Evolutionary conservation across 2,329 filamentous ascomycete genomes (phyloP), one percentile per base, ranked within the genome.

Genomic region (Phoma sp.): DNA sequence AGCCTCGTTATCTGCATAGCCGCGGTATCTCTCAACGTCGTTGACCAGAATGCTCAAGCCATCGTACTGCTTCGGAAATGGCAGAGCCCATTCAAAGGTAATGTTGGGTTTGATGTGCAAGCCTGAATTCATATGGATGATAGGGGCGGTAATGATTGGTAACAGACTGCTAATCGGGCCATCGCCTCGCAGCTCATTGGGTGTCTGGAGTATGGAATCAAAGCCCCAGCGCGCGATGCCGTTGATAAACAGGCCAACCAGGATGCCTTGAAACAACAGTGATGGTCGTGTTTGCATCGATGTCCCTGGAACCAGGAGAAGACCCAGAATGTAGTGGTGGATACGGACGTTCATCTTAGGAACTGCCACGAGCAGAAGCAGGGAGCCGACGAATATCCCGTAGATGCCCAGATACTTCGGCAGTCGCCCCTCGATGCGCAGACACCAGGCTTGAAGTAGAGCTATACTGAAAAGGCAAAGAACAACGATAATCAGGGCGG

Each of bases 221-320:
- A 96, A 99, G 0, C 93, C 93, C 95, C 95, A 98, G 38, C 93
- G 84, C 4, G 93, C 93, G 55, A 96, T 86, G 47, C 95, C 93
- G 71, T 97, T 97, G 77, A 97, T 88, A 74, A 97, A 98, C 0
- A 98, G 82, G 0, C 95, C 95, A 7, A 98, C 79, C 0, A 99
- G 80, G 1, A 99, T 79, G 9, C 95, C 95, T 73, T 98, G 93
- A 68, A 95, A 98, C 2, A 96, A 74, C 7, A 98, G 80, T 0
- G 88, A 88, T 0, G 91, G 89, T 0, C 95, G 85, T 5, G 90
- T 98, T 62, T 96, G 93, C 74, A 98, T 86, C 47, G 86, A 87
- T 0, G 95, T 98, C 0, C 93, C 95, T 0, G 93, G 91, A 4
- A 98, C 83, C 0, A 99, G 83, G 0, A 98, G 80, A 11, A 99